Conservation (phyloP, 768 basidiomycete genomes). For the Naematelia encephala region DNA sequence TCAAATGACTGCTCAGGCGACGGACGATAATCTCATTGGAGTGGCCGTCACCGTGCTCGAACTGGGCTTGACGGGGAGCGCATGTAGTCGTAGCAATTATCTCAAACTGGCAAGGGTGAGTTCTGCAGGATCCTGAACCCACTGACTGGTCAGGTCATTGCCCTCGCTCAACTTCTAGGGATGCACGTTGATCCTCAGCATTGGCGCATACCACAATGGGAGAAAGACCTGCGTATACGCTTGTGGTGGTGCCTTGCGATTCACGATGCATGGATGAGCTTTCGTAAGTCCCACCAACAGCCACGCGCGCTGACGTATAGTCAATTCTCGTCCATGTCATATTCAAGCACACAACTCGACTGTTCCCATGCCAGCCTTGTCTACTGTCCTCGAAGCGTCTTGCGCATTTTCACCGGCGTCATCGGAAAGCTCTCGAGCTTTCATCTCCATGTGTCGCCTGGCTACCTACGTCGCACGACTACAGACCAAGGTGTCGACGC, state of each 20-base stretch:
- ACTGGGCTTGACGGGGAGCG: slow-evolving; percentile 13
- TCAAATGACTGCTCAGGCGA: neutral
- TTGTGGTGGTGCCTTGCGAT: slow-evolving; percentile 26
- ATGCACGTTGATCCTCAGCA: slow-evolving; percentile 18
- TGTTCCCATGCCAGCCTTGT: slow-evolving; percentile 18
- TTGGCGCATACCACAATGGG: slow-evolving; percentile 24
- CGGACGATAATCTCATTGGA: slow-evolving; percentile 14
- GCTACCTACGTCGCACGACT: slow-evolving; percentile 19
- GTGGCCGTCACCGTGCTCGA: slow-evolving; percentile 18
- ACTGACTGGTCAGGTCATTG: slow-evolving; percentile 19
- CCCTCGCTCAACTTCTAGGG: slow-evolving; percentile 25
- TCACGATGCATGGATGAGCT: slow-evolving; percentile 30
- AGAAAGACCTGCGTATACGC: slow-evolving; percentile 18
- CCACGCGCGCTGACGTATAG: neutral
- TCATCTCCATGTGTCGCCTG: slow-evolving; percentile 24
- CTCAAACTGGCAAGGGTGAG: slow-evolving; percentile 21
- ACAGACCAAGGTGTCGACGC: slow-evolving; percentile 21
- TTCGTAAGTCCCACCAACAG: slow-evolving; percentile 6
- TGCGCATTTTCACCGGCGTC: slow-evolving; percentile 18
- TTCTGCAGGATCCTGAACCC: neutral
- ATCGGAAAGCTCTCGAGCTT: slow-evolving; percentile 21
- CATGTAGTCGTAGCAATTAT: slow-evolving; percentile 12
- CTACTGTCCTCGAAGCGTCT: slow-evolving; percentile 17
- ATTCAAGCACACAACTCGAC: slow-evolving; percentile 22
- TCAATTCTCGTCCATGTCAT: slow-evolving; percentile 26